Evolutionary conservation across 2,329 filamentous ascomycete genomes (phyloP).

Genomic region (Ceratocystis lukuohia): DNA sequence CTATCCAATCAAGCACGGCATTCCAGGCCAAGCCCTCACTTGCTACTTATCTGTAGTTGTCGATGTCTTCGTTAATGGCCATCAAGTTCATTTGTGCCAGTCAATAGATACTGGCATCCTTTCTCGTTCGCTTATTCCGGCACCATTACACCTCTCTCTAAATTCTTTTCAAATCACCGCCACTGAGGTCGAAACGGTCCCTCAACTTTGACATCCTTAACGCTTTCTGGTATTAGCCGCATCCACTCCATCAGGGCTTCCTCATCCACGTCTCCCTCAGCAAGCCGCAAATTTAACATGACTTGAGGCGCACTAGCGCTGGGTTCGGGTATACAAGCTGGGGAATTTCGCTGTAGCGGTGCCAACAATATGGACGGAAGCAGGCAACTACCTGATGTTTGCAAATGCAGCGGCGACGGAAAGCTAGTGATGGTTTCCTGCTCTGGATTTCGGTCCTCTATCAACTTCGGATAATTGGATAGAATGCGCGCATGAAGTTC

Average conservation of each 20-base stretch:
- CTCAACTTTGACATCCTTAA: slow-evolving; percentile 43
- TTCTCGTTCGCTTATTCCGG: not conserved
- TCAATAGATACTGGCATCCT: slow-evolving; percentile 10
- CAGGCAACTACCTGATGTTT: slow-evolving; percentile 39
- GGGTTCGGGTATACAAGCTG: slow-evolving; percentile 29
- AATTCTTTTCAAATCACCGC: slow-evolving; percentile 14
- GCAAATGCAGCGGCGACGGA: slow-evolving; percentile 42
- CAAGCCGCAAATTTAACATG: slow-evolving; percentile 37
- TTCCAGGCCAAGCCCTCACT: not conserved
- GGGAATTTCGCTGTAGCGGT: slow-evolving; percentile 34
- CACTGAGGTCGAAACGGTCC: slow-evolving; percentile 30
- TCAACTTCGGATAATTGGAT: slow-evolving; percentile 38
- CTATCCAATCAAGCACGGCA: too few relatives aligned
- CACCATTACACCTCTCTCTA: not conserved
- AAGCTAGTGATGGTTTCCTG: slow-evolving; percentile 36
- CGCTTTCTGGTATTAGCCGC: slow-evolving; percentile 43
- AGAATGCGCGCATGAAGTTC: slow-evolving; percentile 43
- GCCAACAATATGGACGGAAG: slow-evolving; percentile 44
- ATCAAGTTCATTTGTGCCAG: not conserved
- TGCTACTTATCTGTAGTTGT: not conserved
- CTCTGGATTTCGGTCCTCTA: slow-evolving; percentile 37
- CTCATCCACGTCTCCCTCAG: slow-evolving; percentile 38
- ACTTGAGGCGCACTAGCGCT: slow-evolving; percentile 36
- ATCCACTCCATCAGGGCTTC: slow-evolving; percentile 47
- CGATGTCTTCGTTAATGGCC: not conserved